Evolutionary conservation across 805 yeast species (phyloP).

Genomic region (Tetrapisispora taiwanensis): DNA sequence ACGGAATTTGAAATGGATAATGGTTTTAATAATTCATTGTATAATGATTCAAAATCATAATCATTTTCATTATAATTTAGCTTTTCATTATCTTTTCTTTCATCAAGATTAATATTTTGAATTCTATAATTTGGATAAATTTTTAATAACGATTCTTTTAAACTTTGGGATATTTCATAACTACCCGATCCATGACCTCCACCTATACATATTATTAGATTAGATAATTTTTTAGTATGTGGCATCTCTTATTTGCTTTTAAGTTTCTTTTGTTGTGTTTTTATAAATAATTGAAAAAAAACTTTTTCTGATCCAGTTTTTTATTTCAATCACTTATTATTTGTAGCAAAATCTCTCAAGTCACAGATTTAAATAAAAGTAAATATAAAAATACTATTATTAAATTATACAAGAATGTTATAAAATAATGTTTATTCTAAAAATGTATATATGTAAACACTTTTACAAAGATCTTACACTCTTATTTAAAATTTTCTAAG

Average conservation of each 20-base stretch:
- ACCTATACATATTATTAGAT: slow-evolving; percentile 18
- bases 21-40: slow-evolving; percentile 9
- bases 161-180: slow-evolving; percentile 27
- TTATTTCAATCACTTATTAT: too few species aligned
- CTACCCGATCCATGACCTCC: slow-evolving; percentile 28
- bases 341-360: too few species aligned
- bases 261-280: too few species aligned
- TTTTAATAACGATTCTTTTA: slow-evolving; percentile 27
- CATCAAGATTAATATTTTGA: slow-evolving; percentile 36
- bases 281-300: too few species aligned
- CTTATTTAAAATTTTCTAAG: too few species aligned
- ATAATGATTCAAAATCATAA: slow-evolving; percentile 28
- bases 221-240: not conserved
- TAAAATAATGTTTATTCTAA: too few species aligned
- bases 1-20: slow-evolving; percentile 2
- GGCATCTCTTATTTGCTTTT: not conserved
- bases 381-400: too few species aligned
- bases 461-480: too few species aligned
- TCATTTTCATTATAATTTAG: slow-evolving; percentile 17
- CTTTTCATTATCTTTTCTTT: slow-evolving; percentile 7
- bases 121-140: slow-evolving; percentile 19
- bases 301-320: too few species aligned
- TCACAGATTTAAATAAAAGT: too few species aligned
- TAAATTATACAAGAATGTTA: too few species aligned
- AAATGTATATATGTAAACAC: too few species aligned